These are phyloP conservation scores for Chytriomyces confervae DNA, from an alignment of 192 early-diverging fungal genomes.

Conservation along the genomic window DNA sequence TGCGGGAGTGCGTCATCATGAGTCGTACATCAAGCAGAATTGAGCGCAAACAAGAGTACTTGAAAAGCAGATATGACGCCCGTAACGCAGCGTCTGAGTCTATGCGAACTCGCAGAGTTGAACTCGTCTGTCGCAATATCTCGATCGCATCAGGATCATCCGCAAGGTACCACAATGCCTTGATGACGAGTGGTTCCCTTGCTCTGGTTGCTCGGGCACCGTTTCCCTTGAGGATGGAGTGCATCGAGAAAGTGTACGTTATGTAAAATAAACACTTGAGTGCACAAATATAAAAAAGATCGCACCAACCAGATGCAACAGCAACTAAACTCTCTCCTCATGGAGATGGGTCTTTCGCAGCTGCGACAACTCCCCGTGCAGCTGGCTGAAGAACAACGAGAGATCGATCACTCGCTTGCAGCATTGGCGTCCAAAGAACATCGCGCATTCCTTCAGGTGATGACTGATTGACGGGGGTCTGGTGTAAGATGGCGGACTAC, in stretches of 20 bases:
- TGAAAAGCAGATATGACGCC: constrained; percentile 10
- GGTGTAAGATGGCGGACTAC: neutral
- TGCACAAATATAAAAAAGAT: too few relatives aligned
- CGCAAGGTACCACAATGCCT: constrained; percentile 23
- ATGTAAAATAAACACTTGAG: too few relatives aligned
- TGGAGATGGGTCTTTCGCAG: constrained; percentile 65
- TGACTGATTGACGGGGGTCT: neutral
- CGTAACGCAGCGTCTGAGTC: constrained; percentile 13
- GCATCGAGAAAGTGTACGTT: neutral
- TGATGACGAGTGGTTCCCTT: constrained; percentile 11
- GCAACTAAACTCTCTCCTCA: constrained; percentile 64
- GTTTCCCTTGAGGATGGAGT: neutral
- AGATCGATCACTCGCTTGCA: constrained; percentile 64
- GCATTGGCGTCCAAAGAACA: constrained; percentile 72
- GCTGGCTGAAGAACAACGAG: constrained; percentile 21
- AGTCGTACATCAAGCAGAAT: neutral
- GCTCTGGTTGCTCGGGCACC: neutral
- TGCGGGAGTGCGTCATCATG: constrained; percentile 7
- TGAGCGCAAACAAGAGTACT: neutral
- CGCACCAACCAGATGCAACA: neutral
- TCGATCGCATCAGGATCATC: constrained; percentile 23
- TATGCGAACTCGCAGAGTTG: neutral
- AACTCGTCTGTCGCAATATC: constrained; percentile 19
- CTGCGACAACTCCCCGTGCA: constrained; percentile 55
- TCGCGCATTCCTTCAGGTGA: constrained; percentile 53